A percentile compares a stretch with the other conserved stretches of the same genome.
phyloP scores from a whole-genome alignment of 176 grass and related monocot species.

The Carex parvula region DNA sequence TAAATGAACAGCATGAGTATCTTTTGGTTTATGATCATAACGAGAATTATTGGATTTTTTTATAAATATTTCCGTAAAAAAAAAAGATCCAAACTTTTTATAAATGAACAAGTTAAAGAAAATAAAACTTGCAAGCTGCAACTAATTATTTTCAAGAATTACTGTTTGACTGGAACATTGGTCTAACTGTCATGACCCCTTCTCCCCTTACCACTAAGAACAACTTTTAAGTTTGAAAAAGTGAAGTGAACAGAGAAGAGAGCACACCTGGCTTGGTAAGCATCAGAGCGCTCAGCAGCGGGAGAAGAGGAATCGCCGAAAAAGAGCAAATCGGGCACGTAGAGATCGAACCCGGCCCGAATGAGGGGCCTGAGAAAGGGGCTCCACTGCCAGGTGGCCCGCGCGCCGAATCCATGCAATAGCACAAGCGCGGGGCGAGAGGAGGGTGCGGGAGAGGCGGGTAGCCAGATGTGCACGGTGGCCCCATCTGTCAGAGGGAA shows the following conservation, averaged over 20 bases:
- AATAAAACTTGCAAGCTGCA: no score
- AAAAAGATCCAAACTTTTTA: not conserved
- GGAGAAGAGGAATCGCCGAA: slow-evolving; percentile 67
- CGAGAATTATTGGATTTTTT: not conserved
- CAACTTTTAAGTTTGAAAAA: not conserved
- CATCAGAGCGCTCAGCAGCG: slow-evolving; percentile 46
- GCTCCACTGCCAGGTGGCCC: slow-evolving; percentile 79
- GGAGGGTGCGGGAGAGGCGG: slow-evolving; percentile 22
- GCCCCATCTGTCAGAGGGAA: slow-evolving; percentile 52
- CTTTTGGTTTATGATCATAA: not conserved
- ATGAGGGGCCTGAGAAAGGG: slow-evolving; percentile 61
- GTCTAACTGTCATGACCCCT: no score
- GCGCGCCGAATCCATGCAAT: slow-evolving; percentile 85
- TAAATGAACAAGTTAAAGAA: no score
- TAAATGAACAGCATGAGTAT: not conserved
- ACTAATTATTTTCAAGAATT: no score
- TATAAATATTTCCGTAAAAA: not conserved
- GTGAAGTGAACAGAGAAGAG: not conserved
- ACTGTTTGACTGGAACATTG: no score
- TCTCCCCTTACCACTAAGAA: no score
- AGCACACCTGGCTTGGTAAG: slow-evolving; percentile 60
- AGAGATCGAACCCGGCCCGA: slow-evolving; percentile 71
- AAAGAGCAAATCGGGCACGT: slow-evolving; percentile 88
- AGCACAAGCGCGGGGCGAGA: slow-evolving; percentile 44
- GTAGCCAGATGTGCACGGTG: slow-evolving; percentile 65